Conservation (phyloP, 2,329 filamentous ascomycete species). For the Colletotrichum coccodes region DNA sequence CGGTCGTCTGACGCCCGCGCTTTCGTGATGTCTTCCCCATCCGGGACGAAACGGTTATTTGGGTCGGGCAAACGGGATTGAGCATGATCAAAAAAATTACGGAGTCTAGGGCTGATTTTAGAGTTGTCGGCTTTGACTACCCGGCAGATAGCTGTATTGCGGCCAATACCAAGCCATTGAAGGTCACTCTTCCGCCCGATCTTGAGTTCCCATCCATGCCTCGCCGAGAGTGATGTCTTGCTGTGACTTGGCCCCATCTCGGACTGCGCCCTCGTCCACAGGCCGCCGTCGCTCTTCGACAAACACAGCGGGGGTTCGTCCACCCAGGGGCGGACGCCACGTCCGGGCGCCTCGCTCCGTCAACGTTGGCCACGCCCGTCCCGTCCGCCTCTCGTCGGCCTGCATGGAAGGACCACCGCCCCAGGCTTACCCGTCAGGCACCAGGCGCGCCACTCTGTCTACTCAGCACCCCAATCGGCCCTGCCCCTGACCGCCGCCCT, state of each 20-base stretch:
- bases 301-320: no score
- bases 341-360: neutral
- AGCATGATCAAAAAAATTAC: slow-evolving; percentile 33
- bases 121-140: slow-evolving; percentile 35
- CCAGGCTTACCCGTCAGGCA: neutral
- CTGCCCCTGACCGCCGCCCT: neutral
- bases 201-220: slow-evolving; percentile 18
- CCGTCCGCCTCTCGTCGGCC: neutral
- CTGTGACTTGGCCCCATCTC: neutral
- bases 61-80: slow-evolving; percentile 35
- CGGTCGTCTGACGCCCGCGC: neutral
- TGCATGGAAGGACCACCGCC: neutral
- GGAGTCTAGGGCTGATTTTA: slow-evolving; percentile 37
- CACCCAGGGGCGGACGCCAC: neutral
- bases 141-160: slow-evolving; percentile 33
- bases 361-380: neutral
- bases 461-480: neutral
- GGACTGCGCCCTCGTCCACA: neutral
- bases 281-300: no score
- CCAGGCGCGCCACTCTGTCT: neutral
- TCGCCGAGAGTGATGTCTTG: neutral
- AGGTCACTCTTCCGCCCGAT: slow-evolving; percentile 32
- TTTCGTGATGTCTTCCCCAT: slow-evolving; percentile 32
- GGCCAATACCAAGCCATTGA: slow-evolving; percentile 37
- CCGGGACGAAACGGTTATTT: slow-evolving; percentile 27